Evolutionary conservation across 2,329 filamentous ascomycete species (phyloP).

Genomic region (Daldinia sp.): DNA sequence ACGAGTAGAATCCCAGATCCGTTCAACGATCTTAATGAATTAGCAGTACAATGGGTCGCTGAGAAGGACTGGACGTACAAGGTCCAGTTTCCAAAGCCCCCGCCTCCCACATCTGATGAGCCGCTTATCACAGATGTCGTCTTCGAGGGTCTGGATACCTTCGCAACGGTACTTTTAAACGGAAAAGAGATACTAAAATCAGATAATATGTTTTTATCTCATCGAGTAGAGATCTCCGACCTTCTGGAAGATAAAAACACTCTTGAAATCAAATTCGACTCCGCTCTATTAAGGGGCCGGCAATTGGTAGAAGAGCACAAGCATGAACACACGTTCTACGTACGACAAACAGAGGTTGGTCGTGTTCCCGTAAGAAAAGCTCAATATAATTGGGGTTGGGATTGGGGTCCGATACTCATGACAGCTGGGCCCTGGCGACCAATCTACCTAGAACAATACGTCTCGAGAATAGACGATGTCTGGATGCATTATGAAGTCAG

Average conservation of each 20-base stretch:
- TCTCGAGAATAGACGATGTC: conserved; percentile 69
- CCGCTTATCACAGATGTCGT: conserved; percentile 57
- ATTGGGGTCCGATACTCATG: conserved; percentile 75
- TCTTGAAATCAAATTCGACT: conserved; percentile 69
- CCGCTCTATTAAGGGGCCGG: conserved; percentile 64
- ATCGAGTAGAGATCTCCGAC: conserved; percentile 65
- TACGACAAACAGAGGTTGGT: conserved; percentile 60
- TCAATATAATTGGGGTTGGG: conserved; percentile 79
- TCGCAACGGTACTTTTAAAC: conserved; percentile 69
- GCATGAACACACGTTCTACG: conserved; percentile 67
- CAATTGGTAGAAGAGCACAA: conserved; percentile 64
- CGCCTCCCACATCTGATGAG: conserved; percentile 8
- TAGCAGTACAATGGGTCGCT: conserved; percentile 71
- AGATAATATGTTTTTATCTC: conserved; percentile 74
- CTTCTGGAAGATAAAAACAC: conserved; percentile 57
- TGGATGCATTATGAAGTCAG: conserved; percentile 56
- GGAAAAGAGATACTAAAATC: conserved; percentile 64
- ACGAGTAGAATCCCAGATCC: conserved; percentile 63
- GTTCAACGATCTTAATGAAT: conserved; percentile 71
- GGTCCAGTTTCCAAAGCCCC: conserved; percentile 52
- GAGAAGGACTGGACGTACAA: conserved; percentile 72
- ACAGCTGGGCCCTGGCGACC: conserved; percentile 76
- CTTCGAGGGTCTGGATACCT: conserved; percentile 74
- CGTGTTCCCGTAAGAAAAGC: conserved; percentile 70
- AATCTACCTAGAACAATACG: conserved; percentile 73